Conservation (phyloP, 768 basidiomycete genomes). For the Russula ochroleuca region DNA sequence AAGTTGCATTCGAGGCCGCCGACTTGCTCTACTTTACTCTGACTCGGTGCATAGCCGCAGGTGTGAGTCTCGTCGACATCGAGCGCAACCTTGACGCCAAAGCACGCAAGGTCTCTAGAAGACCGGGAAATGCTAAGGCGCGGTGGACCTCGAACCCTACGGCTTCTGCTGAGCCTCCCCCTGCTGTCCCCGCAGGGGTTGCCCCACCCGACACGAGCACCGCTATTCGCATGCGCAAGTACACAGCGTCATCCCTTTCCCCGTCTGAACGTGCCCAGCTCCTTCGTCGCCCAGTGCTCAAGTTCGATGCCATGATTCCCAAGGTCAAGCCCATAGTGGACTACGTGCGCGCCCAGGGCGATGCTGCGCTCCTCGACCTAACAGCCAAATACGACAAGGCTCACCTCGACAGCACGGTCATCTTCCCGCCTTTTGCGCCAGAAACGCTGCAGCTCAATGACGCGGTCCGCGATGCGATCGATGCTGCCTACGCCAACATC, state of each 20-base stretch:
- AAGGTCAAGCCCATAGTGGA: slow-evolving; percentile 95
- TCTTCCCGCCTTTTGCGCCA: slow-evolving; percentile 74
- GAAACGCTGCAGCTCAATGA: slow-evolving; percentile 58
- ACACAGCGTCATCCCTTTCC: slow-evolving; percentile 49
- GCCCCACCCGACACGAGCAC: slow-evolving; percentile 35
- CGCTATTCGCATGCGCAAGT: slow-evolving; percentile 75
- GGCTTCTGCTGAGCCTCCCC: slow-evolving; percentile 29
- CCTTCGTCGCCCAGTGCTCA: slow-evolving; percentile 85
- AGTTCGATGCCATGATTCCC: slow-evolving; percentile 81
- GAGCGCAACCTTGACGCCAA: slow-evolving; percentile 81
- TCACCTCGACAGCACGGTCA: slow-evolving; percentile 58
- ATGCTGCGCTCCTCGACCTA: slow-evolving; percentile 79
- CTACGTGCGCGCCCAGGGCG: slow-evolving; percentile 77
- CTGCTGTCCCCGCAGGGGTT: slow-evolving; percentile 20
- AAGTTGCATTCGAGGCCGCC: slow-evolving; percentile 92
- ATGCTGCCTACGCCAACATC: slow-evolving; percentile 88
- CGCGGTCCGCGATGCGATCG: slow-evolving; percentile 74
- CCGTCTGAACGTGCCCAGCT: slow-evolving; percentile 58
- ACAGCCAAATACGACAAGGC: slow-evolving; percentile 93
- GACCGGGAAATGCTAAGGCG: slow-evolving; percentile 90
- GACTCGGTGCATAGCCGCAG: slow-evolving; percentile 75
- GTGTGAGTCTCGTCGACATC: slow-evolving; percentile 78
- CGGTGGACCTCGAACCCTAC: slow-evolving; percentile 47
- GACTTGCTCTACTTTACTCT: slow-evolving; percentile 92
- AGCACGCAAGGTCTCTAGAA: slow-evolving; percentile 78